Evolutionary conservation across 2,329 filamentous ascomycete species (phyloP), one percentile per base, ranked within the genome.

Genomic region (Didymellaceae sp.): DNA sequence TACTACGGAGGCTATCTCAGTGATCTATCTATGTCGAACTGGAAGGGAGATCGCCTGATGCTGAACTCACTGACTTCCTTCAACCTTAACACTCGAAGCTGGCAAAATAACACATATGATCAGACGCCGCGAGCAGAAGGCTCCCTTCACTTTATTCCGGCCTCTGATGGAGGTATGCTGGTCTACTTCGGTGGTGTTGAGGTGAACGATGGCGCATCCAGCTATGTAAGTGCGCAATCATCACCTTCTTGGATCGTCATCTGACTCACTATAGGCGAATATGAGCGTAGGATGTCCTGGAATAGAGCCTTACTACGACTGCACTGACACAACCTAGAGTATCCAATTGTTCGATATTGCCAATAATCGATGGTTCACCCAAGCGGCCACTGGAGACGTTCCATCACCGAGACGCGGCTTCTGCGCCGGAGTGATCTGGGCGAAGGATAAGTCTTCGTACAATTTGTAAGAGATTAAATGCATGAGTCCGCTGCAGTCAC

Each of bases 391-490:
- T 0, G 84, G 84, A 0, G 68, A 78, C 28, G 65, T 82, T 0
- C 84, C 84, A 1, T 72, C 71, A 22, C 73, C 78, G 52, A 74
- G 84, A 11, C 74, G 82, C 9, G 77, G 79, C 13, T 86, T 85
- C 51, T 86, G 84, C 62, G 81, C 81, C 2, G 84, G 82, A 24
- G 80, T 78, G 8, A 78, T 80, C 1, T 85, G 82, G 77, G 77
- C 83, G 1, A 53, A 74, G 5, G 84, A 86, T 58, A 73, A 77
- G 45, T 84, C 82, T 5, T 84, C 81, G 3, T 86, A 86, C 59
- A 86, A 86, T 59, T 82, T 86, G 81, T 86, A 45, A 42, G 42
- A n/a, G n/a, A n/a, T n/a, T n/a, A n/a, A n/a, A n/a, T n/a, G n/a
- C n/a, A n/a, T n/a, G n/a, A n/a, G n/a, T n/a, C n/a, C n/a, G n/a